Percentiles rank a stretch among this genome's conserved stretches.
Evolutionary conservation across 73 alveolate species (phyloP).

Genomic region (Tetrahymena elliotti): DNA sequence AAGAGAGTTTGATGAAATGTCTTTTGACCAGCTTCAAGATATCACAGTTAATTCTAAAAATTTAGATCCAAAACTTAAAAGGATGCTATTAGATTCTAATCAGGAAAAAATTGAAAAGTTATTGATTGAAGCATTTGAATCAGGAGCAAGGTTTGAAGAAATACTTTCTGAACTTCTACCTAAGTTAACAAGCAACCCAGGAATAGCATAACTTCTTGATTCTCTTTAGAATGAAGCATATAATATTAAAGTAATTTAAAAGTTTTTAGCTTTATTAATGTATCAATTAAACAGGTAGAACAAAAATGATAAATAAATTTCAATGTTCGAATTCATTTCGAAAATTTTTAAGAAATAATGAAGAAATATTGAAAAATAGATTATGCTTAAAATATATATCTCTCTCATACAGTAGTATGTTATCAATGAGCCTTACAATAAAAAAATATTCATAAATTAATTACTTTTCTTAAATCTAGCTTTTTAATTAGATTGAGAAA

Average conservation of each 20-base stretch:
- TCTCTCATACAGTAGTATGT: too few relatives aligned
- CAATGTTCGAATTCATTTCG: neutral
- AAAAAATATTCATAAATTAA: too few relatives aligned
- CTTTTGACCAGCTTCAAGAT: neutral
- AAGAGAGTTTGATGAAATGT: neutral
- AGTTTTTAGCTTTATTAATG: neutral
- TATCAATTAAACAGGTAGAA: neutral
- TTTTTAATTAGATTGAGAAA: too few relatives aligned
- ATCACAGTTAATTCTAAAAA: neutral
- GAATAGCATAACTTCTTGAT: neutral
- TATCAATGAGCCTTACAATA: too few relatives aligned
- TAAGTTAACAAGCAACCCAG: slow-evolving; percentile 8
- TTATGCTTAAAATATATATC: too few relatives aligned
- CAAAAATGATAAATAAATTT: neutral
- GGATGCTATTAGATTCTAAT: neutral
- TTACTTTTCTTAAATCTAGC: neutral
- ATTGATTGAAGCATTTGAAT: neutral
- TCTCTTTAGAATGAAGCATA: neutral
- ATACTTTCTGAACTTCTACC: slow-evolving; percentile 1
- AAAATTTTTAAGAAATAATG: too few relatives aligned
- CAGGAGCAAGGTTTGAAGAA: slow-evolving; percentile 17
- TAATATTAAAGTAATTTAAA: neutral
- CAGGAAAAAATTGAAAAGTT: neutral
- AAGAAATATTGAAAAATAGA: too few relatives aligned
- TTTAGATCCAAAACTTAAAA: neutral